Evolutionary conservation across 2,329 filamentous ascomycete species (phyloP), one percentile per base, ranked within the genome.

Genomic region (Cyclaneusma minus): DNA sequence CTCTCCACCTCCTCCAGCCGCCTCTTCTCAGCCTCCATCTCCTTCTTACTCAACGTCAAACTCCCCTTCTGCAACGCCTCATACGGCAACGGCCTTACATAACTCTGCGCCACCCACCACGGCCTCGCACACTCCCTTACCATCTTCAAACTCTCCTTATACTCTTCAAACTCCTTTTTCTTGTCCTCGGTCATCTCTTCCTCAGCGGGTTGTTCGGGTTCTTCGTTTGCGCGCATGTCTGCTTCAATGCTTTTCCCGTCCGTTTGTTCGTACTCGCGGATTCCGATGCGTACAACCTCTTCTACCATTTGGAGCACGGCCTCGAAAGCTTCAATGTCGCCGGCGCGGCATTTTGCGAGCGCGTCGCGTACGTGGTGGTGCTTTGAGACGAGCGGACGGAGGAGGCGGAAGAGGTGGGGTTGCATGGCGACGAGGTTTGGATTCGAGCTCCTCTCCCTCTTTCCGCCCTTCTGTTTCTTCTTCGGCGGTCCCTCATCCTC

Each of bases 21-120:
- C 43, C 54, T 58, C 42, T 52, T 59, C 16, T 66, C 61, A n/a
- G n/a, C n/a, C n/a, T n/a, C n/a, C n/a, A n/a, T n/a, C n/a, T n/a
- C n/a, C 48, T 84, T 84, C 56, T 83, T 85, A 41, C 73, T 81
- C 34, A 75, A 48, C 30, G 62, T 67, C 48, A 92, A 62, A 3
- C 79, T 75, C 0, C 85, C 85, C 47, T 82, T 84, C 35, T 76
- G 74, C 36, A 89, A 43, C 3, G 89, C 89, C 55, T 95, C 87
- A 39, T 78, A 79, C 0, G 89, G 89, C 42, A 94, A 49, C 21
- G 84, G 85, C 29, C 85, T 60, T 5, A 94, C 67, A 42, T 92
- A 81, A 4, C 87, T 77, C 55, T 95, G 85, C 27, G 74, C 83
- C 4, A 93, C 64, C 82, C 83, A 94, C 68, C 75, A 94, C 1